phyloP scores from a whole-genome alignment of 176 grass and related monocot species.

The Lolium multiflorum region DNA sequence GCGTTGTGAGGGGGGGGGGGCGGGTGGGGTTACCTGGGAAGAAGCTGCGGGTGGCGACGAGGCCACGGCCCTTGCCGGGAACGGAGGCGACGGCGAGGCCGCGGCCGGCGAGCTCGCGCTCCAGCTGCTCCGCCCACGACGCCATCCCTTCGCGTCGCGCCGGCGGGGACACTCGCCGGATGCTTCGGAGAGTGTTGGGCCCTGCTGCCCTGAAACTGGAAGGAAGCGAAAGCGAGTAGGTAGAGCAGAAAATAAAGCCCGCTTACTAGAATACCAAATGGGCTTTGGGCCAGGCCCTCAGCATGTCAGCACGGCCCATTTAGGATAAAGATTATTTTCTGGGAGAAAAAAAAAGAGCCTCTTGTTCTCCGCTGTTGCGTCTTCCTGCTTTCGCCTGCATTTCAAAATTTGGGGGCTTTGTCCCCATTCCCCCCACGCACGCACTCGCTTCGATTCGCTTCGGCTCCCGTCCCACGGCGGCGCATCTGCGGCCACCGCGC shows the following conservation, averaged over 20 bases:
- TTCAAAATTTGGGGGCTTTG: constrained; percentile 55
- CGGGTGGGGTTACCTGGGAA: constrained; percentile 49
- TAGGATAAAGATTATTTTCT: neutral
- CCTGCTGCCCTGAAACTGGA: neutral
- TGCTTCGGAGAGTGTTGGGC: neutral
- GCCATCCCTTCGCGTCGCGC: constrained; percentile 24
- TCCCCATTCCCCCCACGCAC: constrained; percentile 24
- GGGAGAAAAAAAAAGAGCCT: neutral
- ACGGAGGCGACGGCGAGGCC: constrained; percentile 63
- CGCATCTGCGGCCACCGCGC: neutral
- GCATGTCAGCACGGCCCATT: neutral
- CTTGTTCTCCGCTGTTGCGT: neutral
- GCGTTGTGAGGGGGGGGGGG: neutral
- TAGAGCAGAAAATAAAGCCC: neutral
- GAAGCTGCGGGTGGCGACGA: constrained; percentile 63
- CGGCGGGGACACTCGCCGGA: neutral
- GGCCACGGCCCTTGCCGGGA: constrained; percentile 61
- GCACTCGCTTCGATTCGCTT: constrained; percentile 40
- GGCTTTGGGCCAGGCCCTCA: neutral
- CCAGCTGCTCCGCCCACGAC: constrained; percentile 69
- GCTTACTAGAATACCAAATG: neutral
- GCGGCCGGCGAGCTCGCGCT: constrained; percentile 50
- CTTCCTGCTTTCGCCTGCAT: constrained; percentile 33
- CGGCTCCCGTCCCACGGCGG: constrained; percentile 14
- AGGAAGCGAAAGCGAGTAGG: too few relatives aligned